These are phyloP conservation scores for Pythium insidiosum DNA, from an alignment of 352 stramenopile species.

Conservation along the genomic window DNA sequence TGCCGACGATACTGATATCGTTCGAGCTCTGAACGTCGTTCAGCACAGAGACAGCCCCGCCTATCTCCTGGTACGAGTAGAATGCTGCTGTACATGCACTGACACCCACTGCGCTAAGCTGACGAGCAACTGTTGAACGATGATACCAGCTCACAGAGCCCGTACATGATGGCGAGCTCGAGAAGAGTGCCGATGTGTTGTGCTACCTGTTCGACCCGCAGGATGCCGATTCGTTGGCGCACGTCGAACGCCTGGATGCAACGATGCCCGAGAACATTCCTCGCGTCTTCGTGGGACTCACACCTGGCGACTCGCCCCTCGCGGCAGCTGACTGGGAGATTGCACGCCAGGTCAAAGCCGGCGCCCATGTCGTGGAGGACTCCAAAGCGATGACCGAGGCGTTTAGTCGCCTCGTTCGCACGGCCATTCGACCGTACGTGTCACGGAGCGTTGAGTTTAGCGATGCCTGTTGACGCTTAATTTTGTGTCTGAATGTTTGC, in stretches of 20 bases:
- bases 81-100: no score
- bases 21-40: slow-evolving; percentile 52
- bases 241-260: slow-evolving; percentile 44
- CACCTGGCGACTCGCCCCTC: slow-evolving; percentile 6
- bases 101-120: no score
- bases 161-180: slow-evolving; percentile 49
- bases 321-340: slow-evolving; percentile 7
- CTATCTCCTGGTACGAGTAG: slow-evolving; percentile 67
- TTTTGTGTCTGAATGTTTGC: no score
- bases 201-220: slow-evolving; percentile 60
- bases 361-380: slow-evolving; percentile 10
- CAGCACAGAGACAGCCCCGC: slow-evolving; percentile 35
- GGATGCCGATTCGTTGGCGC: slow-evolving; percentile 28
- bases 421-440: slow-evolving; percentile 16
- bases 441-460: no score
- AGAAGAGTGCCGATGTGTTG: slow-evolving; percentile 64
- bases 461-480: no score
- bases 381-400: slow-evolving; percentile 31
- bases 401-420: slow-evolving; percentile 12
- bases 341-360: slow-evolving; percentile 1
- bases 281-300: slow-evolving; percentile 52
- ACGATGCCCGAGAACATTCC: slow-evolving; percentile 45
- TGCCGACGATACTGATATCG: slow-evolving; percentile 25
- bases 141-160: slow-evolving; percentile 65
- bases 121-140: no score